A percentile compares a stretch with the other conserved stretches of the same genome.
Evolutionary conservation across 2,329 filamentous ascomycete species (phyloP).

Genomic region (Pseudogymnoascus sp.): DNA sequence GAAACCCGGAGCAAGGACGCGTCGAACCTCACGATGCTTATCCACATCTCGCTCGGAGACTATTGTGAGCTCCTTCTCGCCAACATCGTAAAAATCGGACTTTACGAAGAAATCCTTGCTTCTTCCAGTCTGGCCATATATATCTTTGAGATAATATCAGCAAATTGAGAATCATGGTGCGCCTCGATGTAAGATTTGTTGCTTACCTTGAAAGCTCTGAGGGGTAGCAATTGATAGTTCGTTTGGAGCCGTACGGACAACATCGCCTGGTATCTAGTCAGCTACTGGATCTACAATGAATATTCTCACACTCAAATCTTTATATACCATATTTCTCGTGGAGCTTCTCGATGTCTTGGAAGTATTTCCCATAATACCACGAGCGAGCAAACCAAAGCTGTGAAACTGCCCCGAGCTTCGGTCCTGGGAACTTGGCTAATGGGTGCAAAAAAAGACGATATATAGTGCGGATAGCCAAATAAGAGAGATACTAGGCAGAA

Average conservation of each 20-base stretch:
- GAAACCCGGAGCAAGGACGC: constrained; percentile 20
- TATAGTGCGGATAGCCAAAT: neutral
- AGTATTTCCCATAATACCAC: neutral
- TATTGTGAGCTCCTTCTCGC: neutral
- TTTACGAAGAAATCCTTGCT: neutral
- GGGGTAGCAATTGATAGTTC: neutral
- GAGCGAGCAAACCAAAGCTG: neutral
- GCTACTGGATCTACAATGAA: neutral
- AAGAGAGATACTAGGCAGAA: neutral
- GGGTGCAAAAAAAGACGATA: neutral
- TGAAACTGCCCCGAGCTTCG: neutral
- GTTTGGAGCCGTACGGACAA: neutral
- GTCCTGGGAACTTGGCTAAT: neutral
- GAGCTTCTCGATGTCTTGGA: neutral
- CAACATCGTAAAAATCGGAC: neutral
- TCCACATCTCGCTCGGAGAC: neutral
- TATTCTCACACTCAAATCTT: neutral
- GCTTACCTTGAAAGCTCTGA: neutral
- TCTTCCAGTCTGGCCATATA: neutral
- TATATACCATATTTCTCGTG: neutral
- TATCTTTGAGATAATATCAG: neutral
- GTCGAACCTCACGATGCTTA: constrained; percentile 20
- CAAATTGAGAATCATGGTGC: neutral
- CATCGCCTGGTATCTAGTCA: neutral
- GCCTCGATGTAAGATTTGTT: neutral